Base-by-base conservation (phyloP, 495 filamentous ascomycete genomes). In the Xylaria curta region DNA sequence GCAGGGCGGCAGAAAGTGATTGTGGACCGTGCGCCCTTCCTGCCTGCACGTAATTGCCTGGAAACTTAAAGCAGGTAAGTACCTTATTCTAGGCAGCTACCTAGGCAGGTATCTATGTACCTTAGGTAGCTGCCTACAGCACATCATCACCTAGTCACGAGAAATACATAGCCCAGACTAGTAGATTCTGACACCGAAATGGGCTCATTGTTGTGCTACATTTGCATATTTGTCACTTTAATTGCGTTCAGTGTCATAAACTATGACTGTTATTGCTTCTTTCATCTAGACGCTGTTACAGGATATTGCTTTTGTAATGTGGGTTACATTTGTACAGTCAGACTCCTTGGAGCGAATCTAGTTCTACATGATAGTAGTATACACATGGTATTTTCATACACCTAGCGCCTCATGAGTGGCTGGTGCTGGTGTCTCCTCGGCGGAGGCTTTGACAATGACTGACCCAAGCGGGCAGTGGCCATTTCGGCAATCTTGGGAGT, bases 401-500 rank as follows among this genome's bases (percentile, higher is more conserved):
- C 42, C 69, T 70, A 70, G 19, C 58, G 49, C 26, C 46, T 28
- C 21, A 21, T 13, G 31, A 21, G 40, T 10, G 42, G 44, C 24
- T 47, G 28, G 13, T 69, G 21, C 24, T 47, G 28, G 12, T 69
- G n/a, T 44, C 24, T 60, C 44, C 42, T 51, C 15, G 9, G 53
- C 12, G 4, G 46, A 24, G 60, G 21, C 17, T 42, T 42, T 33
- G n/a, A 13, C 10, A 31, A 31, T 13, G 51, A 17, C 5, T n/a
- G 40, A 28, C 24, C 53, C n/a, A 69, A 65, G 40, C 71, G 66
- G 8, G 72, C 76, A 77, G 75, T 75, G 2, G 79, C 77, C 66
- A 78, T 78, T 65, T 83, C 79, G 6, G 78, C 74, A 3, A 76
- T 31, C 65, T 61, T 69, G 40, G 58, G 38, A 24, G 54, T 17